Base-by-base conservation (phyloP, 1,284 basidiomycete genomes). In the Exobasidium cylindrosporum region DNA sequence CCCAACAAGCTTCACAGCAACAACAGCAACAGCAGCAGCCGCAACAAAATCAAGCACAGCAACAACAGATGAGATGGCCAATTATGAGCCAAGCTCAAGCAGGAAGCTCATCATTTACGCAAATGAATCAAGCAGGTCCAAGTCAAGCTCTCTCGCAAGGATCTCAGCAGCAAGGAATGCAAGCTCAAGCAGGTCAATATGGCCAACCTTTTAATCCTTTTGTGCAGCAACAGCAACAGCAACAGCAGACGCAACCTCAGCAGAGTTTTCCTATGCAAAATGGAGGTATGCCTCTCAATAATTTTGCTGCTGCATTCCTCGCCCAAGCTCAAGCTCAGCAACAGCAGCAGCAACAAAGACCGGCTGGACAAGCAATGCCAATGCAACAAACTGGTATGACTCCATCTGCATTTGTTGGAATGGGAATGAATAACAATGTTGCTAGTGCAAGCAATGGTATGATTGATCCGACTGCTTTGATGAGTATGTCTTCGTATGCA, bases 161-260 rank as follows among this genome's bases (percentile, higher is more conserved):
- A 50, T 24, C 35, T 40, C 35, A 40, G 35, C 35, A 40, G 35
- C 10, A 17, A 40, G 35, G 35, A 40, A 7, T 40, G 35, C 35
- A 40, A 17, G 7, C 35, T 40, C 35, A 40, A 40, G 35, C 10
- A 7, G 35, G 35, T 17, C 10, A 40, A 7, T 40, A 40, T 40
- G 21, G 26, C 17, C 47, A 50, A 28, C 21, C 47, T 3, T 50
- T 50, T 28, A 50, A 50, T 28, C 47, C 47, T 13, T 50, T 50
- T 28, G 26, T 50, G 47, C 47, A 50, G 21, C 47, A 50, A 21
- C 46, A 47, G 47, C 47, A 50, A 24, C 53, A 44, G 53, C 53
- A 55, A 28, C 53, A 31, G 31, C 53, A 55, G 53, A 14, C 47
- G 32, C 23, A 26, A 30, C 53, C 29, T 4, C 53, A 55, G 29